phyloP scores from a whole-genome alignment of 2,329 filamentous ascomycete species.

The Phyllosticta capitalensis region DNA sequence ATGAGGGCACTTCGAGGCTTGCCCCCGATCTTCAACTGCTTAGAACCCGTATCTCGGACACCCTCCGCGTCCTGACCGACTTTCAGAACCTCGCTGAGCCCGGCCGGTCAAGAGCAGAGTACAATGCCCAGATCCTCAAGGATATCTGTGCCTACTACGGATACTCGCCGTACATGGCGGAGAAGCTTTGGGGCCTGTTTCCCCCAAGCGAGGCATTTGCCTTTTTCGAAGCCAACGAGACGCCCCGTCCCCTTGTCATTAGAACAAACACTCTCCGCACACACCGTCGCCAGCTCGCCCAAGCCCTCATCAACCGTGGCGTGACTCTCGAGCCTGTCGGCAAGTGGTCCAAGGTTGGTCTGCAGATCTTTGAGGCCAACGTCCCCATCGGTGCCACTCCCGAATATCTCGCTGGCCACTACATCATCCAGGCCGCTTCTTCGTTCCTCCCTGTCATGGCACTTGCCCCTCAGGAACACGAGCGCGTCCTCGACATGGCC shows the following conservation, averaged over 20 bases:
- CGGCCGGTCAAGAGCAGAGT: conserved; percentile 75
- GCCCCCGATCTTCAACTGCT: conserved; percentile 86
- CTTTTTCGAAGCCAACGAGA: conserved; percentile 99
- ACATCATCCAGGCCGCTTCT: conserved; percentile 93
- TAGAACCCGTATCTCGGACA: conserved; percentile 82
- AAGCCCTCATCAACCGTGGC: conserved; percentile 88
- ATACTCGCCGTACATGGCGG: conserved; percentile 87
- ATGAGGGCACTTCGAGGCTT: conserved; percentile 53
- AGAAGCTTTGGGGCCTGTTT: conserved; percentile 91
- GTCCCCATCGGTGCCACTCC: conserved; percentile 87
- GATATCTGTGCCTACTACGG: conserved; percentile 96
- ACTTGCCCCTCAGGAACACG: conserved; percentile 82
- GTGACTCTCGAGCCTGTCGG: conserved; percentile 94
- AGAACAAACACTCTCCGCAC: conserved; percentile 89
- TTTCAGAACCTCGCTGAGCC: conserved; percentile 73
- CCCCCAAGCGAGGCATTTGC: conserved; percentile 88
- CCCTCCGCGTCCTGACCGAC: conserved; percentile 81
- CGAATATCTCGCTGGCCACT: conserved; percentile 94
- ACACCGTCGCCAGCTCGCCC: conserved; percentile 69
- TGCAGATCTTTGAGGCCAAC: conserved; percentile 89
- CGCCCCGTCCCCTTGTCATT: conserved; percentile 84
- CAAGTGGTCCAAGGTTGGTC: conserved; percentile 96
- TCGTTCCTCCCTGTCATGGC: conserved; percentile 98
- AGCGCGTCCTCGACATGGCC: conserved; percentile 89
- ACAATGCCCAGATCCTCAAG: conserved; percentile 74